Base-by-base conservation (phyloP, 139 green algal species). In the Haematococcus lacustris region DNA sequence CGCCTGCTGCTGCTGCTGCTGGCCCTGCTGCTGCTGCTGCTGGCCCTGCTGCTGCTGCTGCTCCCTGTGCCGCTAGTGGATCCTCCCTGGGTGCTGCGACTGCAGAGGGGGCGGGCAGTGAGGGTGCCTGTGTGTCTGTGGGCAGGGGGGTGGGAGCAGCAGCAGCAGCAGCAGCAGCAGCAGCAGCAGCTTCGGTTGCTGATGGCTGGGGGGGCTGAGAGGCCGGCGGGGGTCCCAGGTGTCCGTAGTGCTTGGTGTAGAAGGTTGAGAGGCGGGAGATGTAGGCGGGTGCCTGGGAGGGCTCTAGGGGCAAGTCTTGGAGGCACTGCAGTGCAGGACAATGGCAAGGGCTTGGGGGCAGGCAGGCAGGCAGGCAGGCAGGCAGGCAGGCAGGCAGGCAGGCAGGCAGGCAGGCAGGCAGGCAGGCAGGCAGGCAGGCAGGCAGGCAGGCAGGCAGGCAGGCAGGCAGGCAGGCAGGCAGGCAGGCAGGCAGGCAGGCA, bases 181-280 rank as follows among this genome's bases (percentile, higher is more conserved):
- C n/a, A n/a, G n/a, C n/a, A n/a, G n/a, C n/a, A n/a, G n/a, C n/a
- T n/a, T n/a, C n/a, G n/a, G n/a, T n/a, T n/a, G n/a, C n/a, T n/a
- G n/a, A n/a, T n/a, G n/a, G n/a, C n/a, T n/a, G n/a, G n/a, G n/a
- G n/a, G n/a, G n/a, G n/a, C n/a, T n/a, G n/a, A n/a, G 69, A 1
- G 53, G 21, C 25, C 2, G 53, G 59, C 3, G 53, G 30, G 37
- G 40, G 13, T 3, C 61, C 66, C 5, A 77, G 47, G 40, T 73
- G 71, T 2, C 81, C 81, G 66, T 83, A 87, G 73, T 89, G 81
- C 70, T 87, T 86, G 62, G 75, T 82, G 78, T 85, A 84, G 39
- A 82, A 85, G 38, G 80, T 89, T 60, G 76, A 74, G 3, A 89
- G 78, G 34, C 84, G 84, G 13, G 78, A 82, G 51, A 75, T 32